Evolutionary conservation across 331 rosid species (phyloP).

Genomic region (Cydonia oblonga): DNA sequence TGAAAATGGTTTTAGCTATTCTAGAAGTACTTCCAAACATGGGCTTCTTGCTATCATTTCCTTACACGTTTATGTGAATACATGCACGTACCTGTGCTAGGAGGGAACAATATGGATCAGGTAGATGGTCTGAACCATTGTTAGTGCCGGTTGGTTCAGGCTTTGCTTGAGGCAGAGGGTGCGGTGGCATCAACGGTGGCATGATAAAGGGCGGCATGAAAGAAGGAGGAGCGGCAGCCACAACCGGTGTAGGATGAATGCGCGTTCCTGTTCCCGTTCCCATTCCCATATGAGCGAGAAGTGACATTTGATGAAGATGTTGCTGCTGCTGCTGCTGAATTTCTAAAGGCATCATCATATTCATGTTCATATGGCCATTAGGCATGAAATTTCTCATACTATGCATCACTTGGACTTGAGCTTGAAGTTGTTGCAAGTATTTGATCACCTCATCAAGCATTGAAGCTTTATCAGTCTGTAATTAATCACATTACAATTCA

Average conservation of each 20-base stretch:
- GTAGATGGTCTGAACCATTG: conserved; percentile 22
- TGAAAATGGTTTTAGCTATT: not conserved
- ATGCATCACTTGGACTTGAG: conserved; percentile 53
- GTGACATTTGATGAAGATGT: conserved; percentile 39
- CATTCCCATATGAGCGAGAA: conserved; percentile 43
- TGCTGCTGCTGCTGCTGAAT: conserved; percentile 49
- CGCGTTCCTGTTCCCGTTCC: conserved; percentile 13
- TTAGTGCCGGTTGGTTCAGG: conserved; percentile 15
- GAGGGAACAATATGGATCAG: conserved; percentile 33
- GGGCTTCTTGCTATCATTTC: not conserved
- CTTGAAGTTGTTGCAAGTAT: conserved; percentile 61
- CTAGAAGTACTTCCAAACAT: not conserved
- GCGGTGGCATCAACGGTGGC: conserved; percentile 17
- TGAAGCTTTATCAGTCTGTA: conserved; percentile 69
- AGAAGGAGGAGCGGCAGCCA: conserved; percentile 11
- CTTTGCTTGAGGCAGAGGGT: conserved; percentile 18
- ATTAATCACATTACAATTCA: not conserved
- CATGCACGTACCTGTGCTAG: conserved; percentile 44
- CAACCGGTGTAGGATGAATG: conserved; percentile 13
- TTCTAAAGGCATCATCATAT: conserved; percentile 35
- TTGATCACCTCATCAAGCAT: conserved; percentile 67
- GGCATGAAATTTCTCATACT: conserved; percentile 31
- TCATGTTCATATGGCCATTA: conserved; percentile 16
- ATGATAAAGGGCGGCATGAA: conserved; percentile 25
- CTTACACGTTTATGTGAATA: not conserved